phyloP scores from a whole-genome alignment of 495 filamentous ascomycete species.

The Filosporella fistucella region DNA sequence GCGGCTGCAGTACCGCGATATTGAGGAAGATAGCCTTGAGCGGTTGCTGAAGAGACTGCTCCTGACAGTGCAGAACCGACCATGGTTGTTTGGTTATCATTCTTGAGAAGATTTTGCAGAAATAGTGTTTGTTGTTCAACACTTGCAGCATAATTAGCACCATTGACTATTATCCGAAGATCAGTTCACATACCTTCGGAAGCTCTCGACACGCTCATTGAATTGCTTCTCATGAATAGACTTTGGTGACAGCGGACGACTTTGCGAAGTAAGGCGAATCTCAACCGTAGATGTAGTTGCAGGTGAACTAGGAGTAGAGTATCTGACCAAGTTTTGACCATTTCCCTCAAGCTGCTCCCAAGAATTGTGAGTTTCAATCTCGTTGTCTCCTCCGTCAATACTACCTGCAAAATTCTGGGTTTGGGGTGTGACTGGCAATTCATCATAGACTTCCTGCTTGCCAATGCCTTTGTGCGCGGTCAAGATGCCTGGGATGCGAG shows the following conservation, averaged over 20 bases:
- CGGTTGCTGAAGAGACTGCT: constrained; percentile 22
- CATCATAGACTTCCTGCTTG: background rate
- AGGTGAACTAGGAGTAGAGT: background rate
- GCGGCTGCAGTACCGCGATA: constrained; percentile 25
- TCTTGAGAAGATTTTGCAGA: constrained; percentile 24
- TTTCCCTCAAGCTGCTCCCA: background rate
- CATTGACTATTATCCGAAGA: background rate
- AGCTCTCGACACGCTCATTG: constrained; percentile 17
- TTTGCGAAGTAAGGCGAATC: constrained; percentile 4
- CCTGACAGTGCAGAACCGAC: constrained; percentile 17
- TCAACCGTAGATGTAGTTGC: constrained; percentile 10
- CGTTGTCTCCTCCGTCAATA: constrained; percentile 1
- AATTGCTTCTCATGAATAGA: constrained; percentile 1
- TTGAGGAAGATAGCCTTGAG: constrained; percentile 24
- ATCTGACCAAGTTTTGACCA: background rate
- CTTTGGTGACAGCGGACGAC: constrained; percentile 1
- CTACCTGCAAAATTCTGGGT: background rate
- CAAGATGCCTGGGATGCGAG: background rate
- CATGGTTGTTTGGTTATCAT: constrained; percentile 14
- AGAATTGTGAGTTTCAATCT: background rate
- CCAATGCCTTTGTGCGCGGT: too few species aligned
- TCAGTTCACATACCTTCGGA: constrained; percentile 13
- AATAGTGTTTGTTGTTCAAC: constrained; percentile 18
- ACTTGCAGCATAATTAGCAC: constrained; percentile 7
- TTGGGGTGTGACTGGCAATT: background rate